These are phyloP conservation scores for Elsinoe fawcettii DNA, from an alignment of 2,329 filamentous ascomycete species.

Conservation along the genomic window DNA sequence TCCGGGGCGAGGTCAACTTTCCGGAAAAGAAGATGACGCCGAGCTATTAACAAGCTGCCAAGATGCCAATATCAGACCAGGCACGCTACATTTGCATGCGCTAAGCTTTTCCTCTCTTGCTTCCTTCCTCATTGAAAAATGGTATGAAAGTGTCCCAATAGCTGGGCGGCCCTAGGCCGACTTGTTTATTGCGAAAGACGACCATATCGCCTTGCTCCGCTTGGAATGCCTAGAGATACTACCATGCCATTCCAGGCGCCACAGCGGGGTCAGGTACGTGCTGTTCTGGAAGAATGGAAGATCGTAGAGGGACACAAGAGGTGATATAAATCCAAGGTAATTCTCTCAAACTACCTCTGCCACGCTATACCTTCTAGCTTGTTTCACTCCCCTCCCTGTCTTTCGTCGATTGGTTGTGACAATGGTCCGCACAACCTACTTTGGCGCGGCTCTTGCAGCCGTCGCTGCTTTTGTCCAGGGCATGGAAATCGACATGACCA, in stretches of 20 bases:
- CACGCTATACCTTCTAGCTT: constrained; percentile 9
- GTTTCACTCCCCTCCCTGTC: constrained; percentile 1
- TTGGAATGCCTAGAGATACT: constrained; percentile 9
- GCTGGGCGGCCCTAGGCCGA: neutral
- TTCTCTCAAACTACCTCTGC: constrained; percentile 11
- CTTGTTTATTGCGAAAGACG: neutral
- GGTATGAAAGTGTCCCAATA: neutral
- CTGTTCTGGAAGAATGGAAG: neutral
- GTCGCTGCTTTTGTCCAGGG: neutral
- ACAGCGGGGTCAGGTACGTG: constrained; percentile 3
- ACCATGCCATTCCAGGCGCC: constrained; percentile 7
- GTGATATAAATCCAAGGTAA: constrained; percentile 10
- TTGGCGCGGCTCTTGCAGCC: constrained; percentile 8
- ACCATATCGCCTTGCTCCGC: neutral
- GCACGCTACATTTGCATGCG: neutral
- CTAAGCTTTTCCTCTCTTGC: constrained; percentile 10
- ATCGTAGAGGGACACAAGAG: neutral
- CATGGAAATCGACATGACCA: constrained; percentile 14
- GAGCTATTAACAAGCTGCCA: neutral
- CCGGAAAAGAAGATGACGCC: constrained; percentile 6
- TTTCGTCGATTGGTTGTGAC: neutral
- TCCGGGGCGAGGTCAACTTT: neutral
- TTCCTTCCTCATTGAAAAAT: constrained; percentile 8
- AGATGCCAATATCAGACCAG: constrained; percentile 9
- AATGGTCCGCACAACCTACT: constrained; percentile 12